These are phyloP conservation scores for Solanum bukasovii DNA, from an alignment of 257 asterid species.

Conservation along the genomic window DNA sequence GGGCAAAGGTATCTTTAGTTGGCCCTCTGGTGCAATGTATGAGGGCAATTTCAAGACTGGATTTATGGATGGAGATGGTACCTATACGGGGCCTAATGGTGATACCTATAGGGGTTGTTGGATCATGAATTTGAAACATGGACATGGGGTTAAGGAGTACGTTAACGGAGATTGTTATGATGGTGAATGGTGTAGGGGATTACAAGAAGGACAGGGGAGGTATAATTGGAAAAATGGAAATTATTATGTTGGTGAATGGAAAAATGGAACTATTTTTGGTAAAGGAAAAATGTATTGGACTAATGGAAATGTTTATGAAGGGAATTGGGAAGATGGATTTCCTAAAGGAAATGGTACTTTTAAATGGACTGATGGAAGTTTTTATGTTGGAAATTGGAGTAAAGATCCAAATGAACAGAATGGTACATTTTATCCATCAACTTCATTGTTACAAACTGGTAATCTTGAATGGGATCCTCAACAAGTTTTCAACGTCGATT, in stretches of 20 bases:
- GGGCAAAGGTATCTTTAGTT: constrained; percentile 69
- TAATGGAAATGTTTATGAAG: constrained; percentile 60
- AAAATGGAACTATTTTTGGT: constrained; percentile 55
- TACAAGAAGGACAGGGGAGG: constrained; percentile 71
- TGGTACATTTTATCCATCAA: constrained; percentile 68
- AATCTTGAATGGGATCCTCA: constrained; percentile 78
- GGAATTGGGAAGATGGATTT: constrained; percentile 73
- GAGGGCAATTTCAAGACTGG: constrained; percentile 84
- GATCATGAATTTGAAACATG: constrained; percentile 86
- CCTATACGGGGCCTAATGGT: constrained; percentile 52
- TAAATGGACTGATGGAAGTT: constrained; percentile 69
- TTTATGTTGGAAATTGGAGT: constrained; percentile 78
- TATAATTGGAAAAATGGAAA: constrained; percentile 72
- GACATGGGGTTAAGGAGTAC: constrained; percentile 51
- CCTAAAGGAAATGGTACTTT: constrained; percentile 74
- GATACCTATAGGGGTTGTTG: constrained; percentile 52
- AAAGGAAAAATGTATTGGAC: constrained; percentile 57
- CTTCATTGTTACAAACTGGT: constrained; percentile 35
- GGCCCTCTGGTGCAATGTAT: constrained; percentile 84
- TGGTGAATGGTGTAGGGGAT: constrained; percentile 81
- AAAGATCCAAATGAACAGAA: constrained; percentile 58
- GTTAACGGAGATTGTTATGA: constrained; percentile 62
- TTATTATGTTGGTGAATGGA: constrained; percentile 69
- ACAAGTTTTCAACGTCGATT: constrained; percentile 36
- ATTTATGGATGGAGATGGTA: constrained; percentile 91